Base-by-base conservation (phyloP, 306 rosid genomes). In the Lathyrus tuberosus region DNA sequence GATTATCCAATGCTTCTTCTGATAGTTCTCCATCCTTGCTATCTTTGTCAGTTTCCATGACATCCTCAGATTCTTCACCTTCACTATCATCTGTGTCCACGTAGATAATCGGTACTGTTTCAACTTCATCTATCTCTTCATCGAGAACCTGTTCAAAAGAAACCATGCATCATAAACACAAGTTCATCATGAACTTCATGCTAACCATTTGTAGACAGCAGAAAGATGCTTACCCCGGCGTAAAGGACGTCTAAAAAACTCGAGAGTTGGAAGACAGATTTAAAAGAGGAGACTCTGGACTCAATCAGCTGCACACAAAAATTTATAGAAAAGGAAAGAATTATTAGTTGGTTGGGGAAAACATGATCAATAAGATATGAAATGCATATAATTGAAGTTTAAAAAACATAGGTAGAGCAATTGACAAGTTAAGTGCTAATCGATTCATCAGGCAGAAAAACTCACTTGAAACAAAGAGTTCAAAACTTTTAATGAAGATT, bases 391-490 rank as follows among this genome's bases (percentile, higher is more conserved):
- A 51, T 42, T 51, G 60, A 62, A 37, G 28, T 61, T 66, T 26
- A 13, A 46, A 35, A 65, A 14, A 49, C 56, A 70, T 0, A 35
- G 60, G 59, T 22, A 70, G 58, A 62, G 20, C 38, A 16, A 40
- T 4, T 20, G 53, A 70, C 10, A 47, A 10, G 48, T 59, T 51
- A 44, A 63, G 56, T 40, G 68, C 43, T 74, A 53, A 59, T 64
- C 37, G 30, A 69, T 18, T 8, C 14, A 59, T 48, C 70, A 66
- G 18, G 54, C 26, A 42, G 58, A 62, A 70, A 77, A 63, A 71
- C 81, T 72, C 38, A 92, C 97, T 87, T 87, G 95, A 86, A 79
- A 86, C 75, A 92, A 72, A 31, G 96, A 92, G 76, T 92, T 92
- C 71, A 89, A 82, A 54, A 86, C 81, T 54, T 74, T 75, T 37